Conservation (phyloP, 441 rosid genomes). For the Populus hybrid region DNA sequence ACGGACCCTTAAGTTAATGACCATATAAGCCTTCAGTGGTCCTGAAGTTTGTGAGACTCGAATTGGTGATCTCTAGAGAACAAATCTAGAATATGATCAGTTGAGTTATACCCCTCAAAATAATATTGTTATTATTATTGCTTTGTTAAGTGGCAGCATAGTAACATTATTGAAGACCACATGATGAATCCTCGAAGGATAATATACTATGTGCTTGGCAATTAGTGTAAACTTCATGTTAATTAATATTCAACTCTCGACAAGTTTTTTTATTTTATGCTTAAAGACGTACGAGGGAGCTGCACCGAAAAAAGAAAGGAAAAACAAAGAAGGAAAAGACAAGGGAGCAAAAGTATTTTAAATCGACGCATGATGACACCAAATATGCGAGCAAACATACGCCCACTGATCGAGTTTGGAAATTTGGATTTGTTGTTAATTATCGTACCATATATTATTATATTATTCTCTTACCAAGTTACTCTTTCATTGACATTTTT, state of each 20-base stretch:
- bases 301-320: no score
- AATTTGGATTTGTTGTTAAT: not conserved
- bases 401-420: conserved; percentile 1
- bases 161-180: conserved; percentile 41
- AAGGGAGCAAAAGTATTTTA: conserved; percentile 10
- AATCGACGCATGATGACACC: not conserved
- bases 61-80: no score
- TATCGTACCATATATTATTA: not conserved
- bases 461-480: no score
- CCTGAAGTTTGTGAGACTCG: no score
- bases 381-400: conserved; percentile 10
- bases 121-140: not conserved
- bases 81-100: no score
- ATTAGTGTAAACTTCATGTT: conserved; percentile 10
- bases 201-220: not conserved
- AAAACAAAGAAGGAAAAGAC: not conserved
- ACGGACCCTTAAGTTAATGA: no score
- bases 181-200: conserved; percentile 12
- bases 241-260: not conserved
- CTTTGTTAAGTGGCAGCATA: not conserved
- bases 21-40: no score
- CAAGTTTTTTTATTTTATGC: not conserved
- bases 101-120: no score
- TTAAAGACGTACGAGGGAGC: no score
- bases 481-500: no score